Conservation (phyloP, 306 rosid species). For the Cicer judaicum region DNA sequence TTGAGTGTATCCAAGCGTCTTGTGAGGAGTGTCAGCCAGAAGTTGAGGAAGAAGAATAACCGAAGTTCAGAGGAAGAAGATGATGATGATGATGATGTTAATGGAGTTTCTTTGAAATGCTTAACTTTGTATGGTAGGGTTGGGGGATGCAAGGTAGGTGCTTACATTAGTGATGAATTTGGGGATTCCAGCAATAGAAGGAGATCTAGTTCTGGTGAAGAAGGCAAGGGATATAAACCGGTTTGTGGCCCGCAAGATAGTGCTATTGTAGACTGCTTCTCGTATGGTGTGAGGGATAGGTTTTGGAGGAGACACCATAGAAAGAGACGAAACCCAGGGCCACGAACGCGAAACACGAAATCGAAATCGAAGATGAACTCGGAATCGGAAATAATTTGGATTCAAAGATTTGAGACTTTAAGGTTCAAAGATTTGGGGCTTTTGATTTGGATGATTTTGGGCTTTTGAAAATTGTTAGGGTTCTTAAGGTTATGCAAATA, state of each 20-base stretch:
- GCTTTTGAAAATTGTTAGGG: too few species aligned
- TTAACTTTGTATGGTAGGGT: conserved; percentile 78
- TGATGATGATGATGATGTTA: conserved; percentile 51
- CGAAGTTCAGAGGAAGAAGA: conserved; percentile 59
- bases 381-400: too few species aligned
- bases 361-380: too few species aligned
- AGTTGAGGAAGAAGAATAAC: conserved; percentile 71
- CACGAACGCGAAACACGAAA: too few species aligned
- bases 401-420: too few species aligned
- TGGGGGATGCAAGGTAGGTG: conserved; percentile 99
- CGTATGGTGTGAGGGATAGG: conserved; percentile 85
- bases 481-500: too few species aligned
- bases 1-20: conserved; percentile 86
- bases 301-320: conserved; percentile 78
- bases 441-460: too few species aligned
- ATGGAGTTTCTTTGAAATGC: conserved; percentile 80
- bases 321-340: too few species aligned
- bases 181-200: conserved; percentile 79
- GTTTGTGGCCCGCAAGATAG: conserved; percentile 75
- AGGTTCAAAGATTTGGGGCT: too few species aligned
- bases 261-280: conserved; percentile 81
- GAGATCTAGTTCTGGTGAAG: conserved; percentile 92
- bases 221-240: conserved; percentile 76
- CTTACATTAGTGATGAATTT: conserved; percentile 81
- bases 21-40: conserved; percentile 90